These are phyloP conservation scores for Globisporangium rhizosaccharum DNA, from an alignment of 352 stramenopile species.

Conservation along the genomic window DNA sequence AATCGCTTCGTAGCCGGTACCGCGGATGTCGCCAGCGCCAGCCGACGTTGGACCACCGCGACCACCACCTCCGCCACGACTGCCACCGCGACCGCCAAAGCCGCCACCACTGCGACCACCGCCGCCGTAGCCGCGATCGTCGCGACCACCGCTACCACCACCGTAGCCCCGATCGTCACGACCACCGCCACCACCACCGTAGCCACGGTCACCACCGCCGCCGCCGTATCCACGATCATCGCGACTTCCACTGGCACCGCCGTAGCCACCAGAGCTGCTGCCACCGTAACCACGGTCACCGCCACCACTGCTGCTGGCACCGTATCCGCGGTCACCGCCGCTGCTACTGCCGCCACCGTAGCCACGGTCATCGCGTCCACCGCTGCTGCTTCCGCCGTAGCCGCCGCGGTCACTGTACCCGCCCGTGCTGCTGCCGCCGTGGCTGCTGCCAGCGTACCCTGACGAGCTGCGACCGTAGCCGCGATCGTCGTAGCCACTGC, in stretches of 20 bases:
- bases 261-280: conserved; percentile 4
- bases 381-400: conserved; percentile 7
- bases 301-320: not conserved
- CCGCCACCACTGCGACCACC: conserved; percentile 19
- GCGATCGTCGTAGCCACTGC: conserved; percentile 11
- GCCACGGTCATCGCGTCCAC: not conserved
- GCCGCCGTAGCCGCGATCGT: conserved; percentile 14
- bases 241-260: conserved; percentile 3
- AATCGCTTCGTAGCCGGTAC: conserved; percentile 49
- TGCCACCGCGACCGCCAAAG: conserved; percentile 21
- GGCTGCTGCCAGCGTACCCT: conserved; percentile 17
- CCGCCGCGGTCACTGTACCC: conserved; percentile 17
- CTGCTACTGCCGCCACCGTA: not conserved
- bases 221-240: conserved; percentile 1
- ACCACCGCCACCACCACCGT: conserved; percentile 2
- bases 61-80: conserved; percentile 23
- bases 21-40: conserved; percentile 32
- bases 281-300: conserved; percentile 7
- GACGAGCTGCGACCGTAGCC: conserved; percentile 15
- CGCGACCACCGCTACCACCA: conserved; percentile 2
- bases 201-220: conserved; percentile 1
- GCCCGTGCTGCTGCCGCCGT: conserved; percentile 9
- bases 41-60: conserved; percentile 20
- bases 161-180: conserved; percentile 12
- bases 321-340: not conserved